Percentiles rank a stretch among this genome's conserved stretches.
These are phyloP conservation scores for Cladosporium velox DNA, from an alignment of 2,329 filamentous ascomycete species.

Conservation along the genomic window DNA sequence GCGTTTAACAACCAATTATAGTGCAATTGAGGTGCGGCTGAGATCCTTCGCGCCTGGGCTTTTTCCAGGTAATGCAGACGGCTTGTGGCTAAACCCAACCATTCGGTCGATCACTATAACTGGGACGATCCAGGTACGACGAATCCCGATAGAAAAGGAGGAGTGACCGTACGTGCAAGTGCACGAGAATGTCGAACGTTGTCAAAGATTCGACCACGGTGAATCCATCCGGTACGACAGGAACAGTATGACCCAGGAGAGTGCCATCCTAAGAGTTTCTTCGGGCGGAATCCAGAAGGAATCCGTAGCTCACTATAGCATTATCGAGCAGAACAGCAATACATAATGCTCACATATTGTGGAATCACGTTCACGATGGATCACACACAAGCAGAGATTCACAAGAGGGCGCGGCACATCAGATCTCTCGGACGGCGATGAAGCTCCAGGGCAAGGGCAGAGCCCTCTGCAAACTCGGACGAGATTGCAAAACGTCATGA, in stretches of 20 bases:
- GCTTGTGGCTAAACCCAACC: background rate
- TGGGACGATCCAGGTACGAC: background rate
- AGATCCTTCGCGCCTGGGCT: background rate
- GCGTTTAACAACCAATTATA: background rate
- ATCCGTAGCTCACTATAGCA: background rate
- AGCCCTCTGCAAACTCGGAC: background rate
- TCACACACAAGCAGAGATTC: background rate
- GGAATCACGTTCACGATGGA: background rate
- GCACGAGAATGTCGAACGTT: background rate
- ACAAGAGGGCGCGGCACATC: background rate
- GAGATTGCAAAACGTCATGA: background rate
- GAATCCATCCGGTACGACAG: background rate
- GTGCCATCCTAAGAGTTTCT: no score
- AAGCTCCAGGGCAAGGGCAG: background rate
- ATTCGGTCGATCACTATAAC: background rate
- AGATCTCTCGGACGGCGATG: background rate
- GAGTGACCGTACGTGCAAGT: background rate
- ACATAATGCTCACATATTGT: background rate
- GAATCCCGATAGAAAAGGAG: background rate
- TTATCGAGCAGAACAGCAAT: background rate
- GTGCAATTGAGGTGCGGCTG: conserved; percentile 5
- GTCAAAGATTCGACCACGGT: background rate
- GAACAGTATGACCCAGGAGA: no score
- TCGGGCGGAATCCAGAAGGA: no score
- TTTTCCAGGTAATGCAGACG: background rate